phyloP scores from a whole-genome alignment of 805 yeast genomes.

The Starmerella stellata region DNA sequence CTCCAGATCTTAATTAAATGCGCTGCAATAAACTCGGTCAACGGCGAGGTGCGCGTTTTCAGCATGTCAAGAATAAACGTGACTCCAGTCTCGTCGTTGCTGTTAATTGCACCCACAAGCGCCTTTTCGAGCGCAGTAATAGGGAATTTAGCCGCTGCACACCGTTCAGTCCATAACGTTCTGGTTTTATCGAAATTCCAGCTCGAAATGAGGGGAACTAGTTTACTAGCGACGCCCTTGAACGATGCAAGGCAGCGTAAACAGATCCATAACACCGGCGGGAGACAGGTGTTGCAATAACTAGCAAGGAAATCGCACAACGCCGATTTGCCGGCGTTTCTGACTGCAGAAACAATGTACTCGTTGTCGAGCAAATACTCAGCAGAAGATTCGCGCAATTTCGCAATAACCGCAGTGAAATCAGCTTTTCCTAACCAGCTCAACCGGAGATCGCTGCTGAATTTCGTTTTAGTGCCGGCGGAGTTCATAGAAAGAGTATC shows the following conservation, averaged over 20 bases:
- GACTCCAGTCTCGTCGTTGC: slow-evolving; percentile 45
- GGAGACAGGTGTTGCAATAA: slow-evolving; percentile 26
- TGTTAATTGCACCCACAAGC: slow-evolving; percentile 41
- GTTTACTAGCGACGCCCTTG: slow-evolving; percentile 25
- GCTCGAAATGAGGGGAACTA: slow-evolving; percentile 27
- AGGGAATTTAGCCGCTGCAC: slow-evolving; percentile 22
- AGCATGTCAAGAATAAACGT: slow-evolving; percentile 38
- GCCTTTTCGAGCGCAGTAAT: slow-evolving; percentile 38
- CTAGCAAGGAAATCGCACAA: slow-evolving; percentile 18
- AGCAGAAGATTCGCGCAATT: slow-evolving; percentile 24
- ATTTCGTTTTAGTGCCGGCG: slow-evolving; percentile 16
- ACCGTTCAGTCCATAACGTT: slow-evolving; percentile 9
- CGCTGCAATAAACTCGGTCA: slow-evolving; percentile 29
- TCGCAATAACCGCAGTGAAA: slow-evolving; percentile 29
- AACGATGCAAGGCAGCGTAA: slow-evolving; percentile 30
- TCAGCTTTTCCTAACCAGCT: slow-evolving; percentile 45
- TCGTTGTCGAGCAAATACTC: slow-evolving; percentile 35
- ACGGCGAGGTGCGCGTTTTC: slow-evolving; percentile 27
- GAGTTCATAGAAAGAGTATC: slow-evolving; percentile 2
- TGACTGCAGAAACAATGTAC: slow-evolving; percentile 27
- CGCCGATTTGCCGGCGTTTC: slow-evolving; percentile 17
- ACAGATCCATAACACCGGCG: slow-evolving; percentile 38
- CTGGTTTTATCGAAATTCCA: slow-evolving; percentile 26
- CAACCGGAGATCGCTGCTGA: slow-evolving; percentile 17
- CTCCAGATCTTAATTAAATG: slow-evolving; percentile 41